Conservation (phyloP, 2,329 filamentous ascomycete species). For the Paramyrothecium sp. region DNA sequence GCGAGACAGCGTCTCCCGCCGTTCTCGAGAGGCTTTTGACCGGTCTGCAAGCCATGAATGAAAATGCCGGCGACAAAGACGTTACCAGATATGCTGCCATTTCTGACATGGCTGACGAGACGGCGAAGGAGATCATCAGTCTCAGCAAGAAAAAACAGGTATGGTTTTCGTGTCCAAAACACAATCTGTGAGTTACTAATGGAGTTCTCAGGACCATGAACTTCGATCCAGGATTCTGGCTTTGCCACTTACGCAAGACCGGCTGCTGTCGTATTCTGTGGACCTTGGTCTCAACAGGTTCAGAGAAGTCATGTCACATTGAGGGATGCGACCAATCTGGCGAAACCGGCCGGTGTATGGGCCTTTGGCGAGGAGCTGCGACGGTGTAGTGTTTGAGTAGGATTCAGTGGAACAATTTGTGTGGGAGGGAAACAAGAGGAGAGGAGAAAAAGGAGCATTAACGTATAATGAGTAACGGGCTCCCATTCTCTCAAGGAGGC, state of each 20-base stretch:
- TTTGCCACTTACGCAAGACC: slow-evolving; percentile 70
- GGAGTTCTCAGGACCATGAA: slow-evolving; percentile 28
- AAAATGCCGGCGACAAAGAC: slow-evolving; percentile 38
- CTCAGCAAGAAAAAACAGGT: slow-evolving; percentile 56
- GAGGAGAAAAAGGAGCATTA: not conserved
- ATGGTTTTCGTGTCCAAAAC: slow-evolving; percentile 21
- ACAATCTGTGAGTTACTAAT: slow-evolving; percentile 11
- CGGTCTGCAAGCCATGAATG: slow-evolving; percentile 55
- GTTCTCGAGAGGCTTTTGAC: slow-evolving; percentile 57
- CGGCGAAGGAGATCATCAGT: slow-evolving; percentile 64
- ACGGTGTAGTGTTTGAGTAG: not conserved
- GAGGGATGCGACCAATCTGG: slow-evolving; percentile 4
- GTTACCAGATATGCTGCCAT: slow-evolving; percentile 66
- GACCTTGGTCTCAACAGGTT: slow-evolving; percentile 71
- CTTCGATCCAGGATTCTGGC: slow-evolving; percentile 46
- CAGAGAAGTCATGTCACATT: slow-evolving; percentile 57
- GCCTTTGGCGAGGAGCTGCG: not conserved
- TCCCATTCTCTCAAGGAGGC: not conserved
- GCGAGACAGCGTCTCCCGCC: slow-evolving; percentile 37
- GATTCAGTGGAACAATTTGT: not conserved
- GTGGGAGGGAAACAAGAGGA: not conserved
- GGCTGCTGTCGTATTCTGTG: slow-evolving; percentile 67
- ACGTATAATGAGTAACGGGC: not conserved
- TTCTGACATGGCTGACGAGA: slow-evolving; percentile 75
- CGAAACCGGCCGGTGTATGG: not conserved